Evolutionary conservation across 441 rosid species (phyloP).

Genomic region (Raphanus hybrid): DNA sequence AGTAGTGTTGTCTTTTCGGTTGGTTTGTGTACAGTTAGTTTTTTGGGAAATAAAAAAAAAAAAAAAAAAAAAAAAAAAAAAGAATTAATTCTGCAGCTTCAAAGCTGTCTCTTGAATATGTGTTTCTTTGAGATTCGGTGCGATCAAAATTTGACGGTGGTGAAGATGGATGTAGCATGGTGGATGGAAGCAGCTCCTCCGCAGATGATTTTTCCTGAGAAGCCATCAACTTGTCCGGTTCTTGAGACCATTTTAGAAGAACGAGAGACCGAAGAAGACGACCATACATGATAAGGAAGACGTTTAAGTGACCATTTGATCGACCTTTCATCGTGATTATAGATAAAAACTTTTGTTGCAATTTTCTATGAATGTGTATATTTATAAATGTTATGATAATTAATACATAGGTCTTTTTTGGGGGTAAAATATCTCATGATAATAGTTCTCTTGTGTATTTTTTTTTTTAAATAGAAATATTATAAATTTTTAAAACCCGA

Average conservation of each 20-base stretch:
- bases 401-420: neutral
- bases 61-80: too few species aligned
- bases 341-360: constrained; percentile 4
- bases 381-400: neutral
- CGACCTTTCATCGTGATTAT: neutral
- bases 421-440: neutral
- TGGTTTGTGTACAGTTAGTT: too few species aligned
- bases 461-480: too few species aligned
- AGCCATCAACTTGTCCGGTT: constrained; percentile 39
- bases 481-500: too few species aligned
- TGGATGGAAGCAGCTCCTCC: constrained; percentile 44
- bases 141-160: constrained; percentile 16
- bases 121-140: constrained; percentile 27
- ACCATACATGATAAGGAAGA: constrained; percentile 19
- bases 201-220: constrained; percentile 31
- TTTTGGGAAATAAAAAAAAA: too few species aligned
- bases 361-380: constrained; percentile 21
- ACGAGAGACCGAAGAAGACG: constrained; percentile 37
- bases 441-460: neutral
- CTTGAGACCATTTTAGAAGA: constrained; percentile 44
- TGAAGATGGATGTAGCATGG: constrained; percentile 39
- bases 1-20: too few species aligned
- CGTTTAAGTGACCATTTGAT: constrained; percentile 20
- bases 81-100: neutral
- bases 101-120: constrained; percentile 11